These are phyloP conservation scores for Epichloe amarillans DNA, from an alignment of 2,329 filamentous ascomycete genomes.

Conservation along the genomic window DNA sequence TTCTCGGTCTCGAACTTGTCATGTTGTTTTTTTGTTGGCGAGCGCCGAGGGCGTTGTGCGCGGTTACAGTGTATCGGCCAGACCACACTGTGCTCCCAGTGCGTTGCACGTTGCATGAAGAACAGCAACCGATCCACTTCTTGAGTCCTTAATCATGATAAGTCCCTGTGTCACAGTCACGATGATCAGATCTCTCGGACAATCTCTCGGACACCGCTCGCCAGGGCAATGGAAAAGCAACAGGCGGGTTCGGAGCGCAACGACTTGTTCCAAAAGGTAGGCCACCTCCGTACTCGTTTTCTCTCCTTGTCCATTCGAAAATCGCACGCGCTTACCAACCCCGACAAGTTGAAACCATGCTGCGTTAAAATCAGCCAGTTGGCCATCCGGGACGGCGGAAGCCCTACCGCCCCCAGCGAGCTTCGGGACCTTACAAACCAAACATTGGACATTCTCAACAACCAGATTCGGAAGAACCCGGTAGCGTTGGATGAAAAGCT, in stretches of 20 bases:
- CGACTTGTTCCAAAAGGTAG: constrained; percentile 25
- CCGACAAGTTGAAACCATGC: constrained; percentile 45
- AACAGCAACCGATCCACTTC: not conserved
- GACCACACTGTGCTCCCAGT: not conserved
- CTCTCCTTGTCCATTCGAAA: not conserved
- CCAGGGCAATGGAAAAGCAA: constrained; percentile 8
- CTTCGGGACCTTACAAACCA: constrained; percentile 32
- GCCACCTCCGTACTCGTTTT: constrained; percentile 8
- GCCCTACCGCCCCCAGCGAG: constrained; percentile 24
- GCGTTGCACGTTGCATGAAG: not conserved
- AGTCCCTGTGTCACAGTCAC: too few relatives aligned
- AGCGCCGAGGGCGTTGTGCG: too few relatives aligned
- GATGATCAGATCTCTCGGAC: not conserved
- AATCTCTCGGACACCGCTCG: not conserved
- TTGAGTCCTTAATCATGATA: too few relatives aligned
- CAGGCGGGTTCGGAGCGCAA: constrained; percentile 14
- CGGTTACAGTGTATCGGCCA: not conserved
- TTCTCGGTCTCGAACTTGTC: too few relatives aligned
- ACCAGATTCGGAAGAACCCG: constrained; percentile 29
- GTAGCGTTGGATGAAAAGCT: constrained; percentile 61
- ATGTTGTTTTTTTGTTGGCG: too few relatives aligned
- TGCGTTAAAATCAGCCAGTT: constrained; percentile 48
- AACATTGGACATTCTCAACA: constrained; percentile 32
- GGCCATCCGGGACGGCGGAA: constrained; percentile 34
- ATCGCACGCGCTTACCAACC: not conserved